Evolutionary conservation across 2,329 filamentous ascomycete genomes (phyloP).

Genomic region (Plenodomus tracheiphilus): DNA sequence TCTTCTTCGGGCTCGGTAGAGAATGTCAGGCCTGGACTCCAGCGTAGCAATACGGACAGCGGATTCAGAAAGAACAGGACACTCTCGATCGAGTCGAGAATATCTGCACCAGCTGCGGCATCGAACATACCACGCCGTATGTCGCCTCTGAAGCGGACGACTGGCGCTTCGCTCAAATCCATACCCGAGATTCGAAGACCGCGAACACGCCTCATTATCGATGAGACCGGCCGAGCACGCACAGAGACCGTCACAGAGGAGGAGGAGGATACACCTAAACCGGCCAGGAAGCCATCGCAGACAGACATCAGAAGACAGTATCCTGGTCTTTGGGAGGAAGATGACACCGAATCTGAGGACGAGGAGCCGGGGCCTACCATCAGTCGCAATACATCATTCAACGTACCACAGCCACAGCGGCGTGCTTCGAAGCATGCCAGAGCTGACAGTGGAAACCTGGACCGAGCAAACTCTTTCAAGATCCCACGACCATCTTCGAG

Average conservation of each 20-base stretch:
- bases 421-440: slow-evolving; percentile 43
- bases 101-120: slow-evolving; percentile 23
- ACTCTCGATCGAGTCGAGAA: slow-evolving; percentile 34
- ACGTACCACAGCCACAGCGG: slow-evolving; percentile 34
- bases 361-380: slow-evolving; percentile 36
- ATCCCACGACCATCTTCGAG: slow-evolving; percentile 37
- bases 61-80: slow-evolving; percentile 39
- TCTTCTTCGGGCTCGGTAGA: slow-evolving; percentile 45
- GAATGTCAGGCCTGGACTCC: slow-evolving; percentile 39
- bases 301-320: slow-evolving; percentile 44
- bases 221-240: slow-evolving; percentile 52
- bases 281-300: slow-evolving; percentile 27
- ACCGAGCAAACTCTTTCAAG: slow-evolving; percentile 38
- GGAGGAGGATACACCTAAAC: slow-evolving; percentile 35
- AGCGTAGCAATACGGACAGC: slow-evolving; percentile 53
- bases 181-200: slow-evolving; percentile 51
- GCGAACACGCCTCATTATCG: slow-evolving; percentile 51
- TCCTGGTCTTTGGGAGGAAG: slow-evolving; percentile 50
- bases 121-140: slow-evolving; percentile 47
- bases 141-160: slow-evolving; percentile 53
- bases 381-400: slow-evolving; percentile 44
- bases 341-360: slow-evolving; percentile 44
- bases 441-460: slow-evolving; percentile 32
- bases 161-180: slow-evolving; percentile 46
- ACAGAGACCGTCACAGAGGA: slow-evolving; percentile 49